Evolutionary conservation across 768 basidiomycete genomes (phyloP).

Genomic region (Lactarius hengduanensis): DNA sequence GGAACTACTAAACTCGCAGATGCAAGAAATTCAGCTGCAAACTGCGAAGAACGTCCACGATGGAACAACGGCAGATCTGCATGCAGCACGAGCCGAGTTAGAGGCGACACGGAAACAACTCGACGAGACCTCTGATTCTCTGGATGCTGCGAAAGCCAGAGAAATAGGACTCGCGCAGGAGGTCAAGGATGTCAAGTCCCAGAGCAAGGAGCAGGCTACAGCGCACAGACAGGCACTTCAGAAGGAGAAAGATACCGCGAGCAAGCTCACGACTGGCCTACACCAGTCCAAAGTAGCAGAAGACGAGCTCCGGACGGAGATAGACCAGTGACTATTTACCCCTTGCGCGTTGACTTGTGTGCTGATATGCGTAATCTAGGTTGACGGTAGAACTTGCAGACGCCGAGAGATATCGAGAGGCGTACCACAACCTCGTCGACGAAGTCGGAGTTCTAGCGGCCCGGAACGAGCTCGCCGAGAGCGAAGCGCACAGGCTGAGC

Average conservation of each 20-base stretch:
- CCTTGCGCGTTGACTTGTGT: not conserved
- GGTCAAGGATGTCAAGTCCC: conserved; percentile 33
- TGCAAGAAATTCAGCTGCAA: conserved; percentile 40
- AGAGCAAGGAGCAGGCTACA: conserved; percentile 36
- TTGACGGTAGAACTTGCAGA: conserved; percentile 53
- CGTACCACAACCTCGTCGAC: conserved; percentile 63
- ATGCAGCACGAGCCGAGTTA: conserved; percentile 32
- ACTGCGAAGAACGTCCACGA: conserved; percentile 43
- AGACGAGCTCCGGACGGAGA: conserved; percentile 63
- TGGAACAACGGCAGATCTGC: conserved; percentile 43
- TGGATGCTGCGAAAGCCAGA: conserved; percentile 27
- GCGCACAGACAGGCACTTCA: conserved; percentile 33
- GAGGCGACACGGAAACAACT: conserved; percentile 30
- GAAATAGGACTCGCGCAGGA: conserved; percentile 35
- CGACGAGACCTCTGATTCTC: conserved; percentile 28
- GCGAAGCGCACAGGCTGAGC: conserved; percentile 72
- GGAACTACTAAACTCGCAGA: conserved; percentile 23
- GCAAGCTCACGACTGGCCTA: conserved; percentile 49
- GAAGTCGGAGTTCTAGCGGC: conserved; percentile 63
- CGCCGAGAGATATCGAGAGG: conserved; percentile 64
- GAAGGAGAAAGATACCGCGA: conserved; percentile 40
- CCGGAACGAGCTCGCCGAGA: conserved; percentile 75
- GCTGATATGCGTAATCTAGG: conserved; percentile 33
- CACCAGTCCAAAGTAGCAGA: conserved; percentile 63
- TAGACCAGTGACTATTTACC: conserved; percentile 54